Base-by-base conservation (phyloP, 1,284 basidiomycete species). In the Puccinia triticina region DNA sequence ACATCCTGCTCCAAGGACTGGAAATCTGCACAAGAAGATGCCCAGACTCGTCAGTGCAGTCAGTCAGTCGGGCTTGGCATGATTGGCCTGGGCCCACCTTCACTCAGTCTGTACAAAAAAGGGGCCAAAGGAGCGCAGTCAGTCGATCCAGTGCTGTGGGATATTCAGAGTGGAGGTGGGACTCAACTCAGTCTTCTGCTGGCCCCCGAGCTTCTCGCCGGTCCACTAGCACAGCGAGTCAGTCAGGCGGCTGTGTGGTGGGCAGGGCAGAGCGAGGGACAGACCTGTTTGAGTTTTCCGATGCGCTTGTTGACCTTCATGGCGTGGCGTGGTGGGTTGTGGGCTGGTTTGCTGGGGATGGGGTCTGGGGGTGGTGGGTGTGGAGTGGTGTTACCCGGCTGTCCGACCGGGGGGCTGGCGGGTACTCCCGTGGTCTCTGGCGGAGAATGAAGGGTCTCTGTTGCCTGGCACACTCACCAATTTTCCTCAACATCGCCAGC, bases 231-330 rank as follows among this genome's bases (percentile, higher is more conserved):
- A 57, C 61, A 40, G 61, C 34, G n/a, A 32, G 29, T 61, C 26
- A 16, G 29, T 32, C n/a, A 55, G 32, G 8, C 21, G 50, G 40
- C 48, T 14, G 18, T 26, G 14, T 53, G 43, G 34, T 40, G 18
- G 64, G 69, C 16, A 7, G 7, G 23, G 46, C 40, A 18, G 26
- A 23, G 10, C 11, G 14, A 4, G 26, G 21, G 37, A 73, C 69
- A 4, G n/a, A 82, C 79, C 57, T 82, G 79, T 66, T 82, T 82
- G 55, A 82, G 71, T 82, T 82, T 82, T 34, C 79, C 79, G 32
- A 82, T 82, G 46, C 79, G 32, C 46, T 82, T 82, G 46, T 82
- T 82, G 46, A 82, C 79, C 34, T 82, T 82, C 79, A 82, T 82
- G 64, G 12, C 46, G 40, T 8, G 67, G 7, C 2, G 21, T 23